Evolutionary conservation across 352 stramenopile genomes (phyloP).

Genomic region (Phytophthora hybrid): DNA sequence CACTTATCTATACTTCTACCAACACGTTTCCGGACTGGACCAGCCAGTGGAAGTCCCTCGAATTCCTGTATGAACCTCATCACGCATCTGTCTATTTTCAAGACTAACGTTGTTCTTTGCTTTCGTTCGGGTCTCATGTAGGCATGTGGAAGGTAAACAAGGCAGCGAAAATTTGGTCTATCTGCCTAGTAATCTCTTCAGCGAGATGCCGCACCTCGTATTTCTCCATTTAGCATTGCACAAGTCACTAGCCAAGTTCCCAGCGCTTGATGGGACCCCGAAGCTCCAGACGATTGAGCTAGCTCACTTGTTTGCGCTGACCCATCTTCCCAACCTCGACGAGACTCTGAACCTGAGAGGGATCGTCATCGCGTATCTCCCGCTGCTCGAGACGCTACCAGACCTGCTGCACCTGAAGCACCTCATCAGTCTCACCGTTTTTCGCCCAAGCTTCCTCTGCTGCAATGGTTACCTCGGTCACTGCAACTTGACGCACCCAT

Average conservation of each 20-base stretch:
- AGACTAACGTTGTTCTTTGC: background rate
- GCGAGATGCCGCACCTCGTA: constrained; percentile 40
- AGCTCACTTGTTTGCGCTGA: constrained; percentile 24
- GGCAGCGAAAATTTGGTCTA: constrained; percentile 22
- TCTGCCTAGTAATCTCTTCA: constrained; percentile 43
- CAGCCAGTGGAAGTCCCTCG: constrained; percentile 38
- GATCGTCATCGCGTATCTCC: constrained; percentile 33
- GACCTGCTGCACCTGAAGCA: constrained; percentile 27
- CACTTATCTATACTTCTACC: constrained; percentile 44
- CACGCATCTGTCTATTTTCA: background rate
- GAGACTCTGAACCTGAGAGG: constrained; percentile 30
- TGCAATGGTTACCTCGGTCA: constrained; percentile 46
- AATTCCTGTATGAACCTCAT: constrained; percentile 50
- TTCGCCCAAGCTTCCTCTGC: constrained; percentile 30
- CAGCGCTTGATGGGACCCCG: constrained; percentile 36
- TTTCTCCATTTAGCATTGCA: constrained; percentile 48
- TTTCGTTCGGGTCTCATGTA: background rate
- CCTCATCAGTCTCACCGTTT: constrained; percentile 30
- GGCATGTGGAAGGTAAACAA: constrained; percentile 32
- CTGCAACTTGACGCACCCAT: constrained; percentile 30
- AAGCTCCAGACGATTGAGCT: constrained; percentile 50
- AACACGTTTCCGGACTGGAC: constrained; percentile 35
- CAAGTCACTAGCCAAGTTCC: constrained; percentile 23
- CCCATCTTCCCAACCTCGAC: constrained; percentile 33
- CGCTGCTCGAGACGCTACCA: constrained; percentile 31